Evolutionary conservation across 371 early-diverging fungal species (phyloP), one percentile per base, ranked within the genome.

Genomic region (Mortierella sp.): DNA sequence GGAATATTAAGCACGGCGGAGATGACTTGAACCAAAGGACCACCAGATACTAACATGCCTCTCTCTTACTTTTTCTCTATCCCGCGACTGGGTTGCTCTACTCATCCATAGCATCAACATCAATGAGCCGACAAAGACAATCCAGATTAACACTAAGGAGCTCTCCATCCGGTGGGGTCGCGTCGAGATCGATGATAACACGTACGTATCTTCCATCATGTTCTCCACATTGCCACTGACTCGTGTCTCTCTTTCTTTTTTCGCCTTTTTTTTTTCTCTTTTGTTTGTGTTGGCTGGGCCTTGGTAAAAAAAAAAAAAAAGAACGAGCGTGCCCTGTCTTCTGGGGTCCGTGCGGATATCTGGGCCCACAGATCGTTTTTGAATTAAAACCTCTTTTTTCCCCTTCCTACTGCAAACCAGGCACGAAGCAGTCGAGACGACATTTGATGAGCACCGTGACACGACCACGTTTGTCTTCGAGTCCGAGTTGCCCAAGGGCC

Each of bases 121-220:
- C 45, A 80, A 84, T 30, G 85, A 89, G 59, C 75, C 83, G 7
- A 90, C 92, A 1, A 81, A 60, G 19, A 75, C 72, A 1, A 86
- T 95, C 59, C 77, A 84, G 28, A 76, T 90, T 62, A 93, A 96
- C 74, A 86, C 91, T 50, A 86, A 83, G 55, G 84, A 86, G 26
- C 68, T 91, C 25, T 72, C 63, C 25, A 72, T 90, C 48, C 48
- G 70, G 48, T 55, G 59, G 7, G 90, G 82, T 23, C 56, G 66
- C 16, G 69, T 76, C 56, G 77, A 76, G 59, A 60, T 72, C 23
- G 62, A 68, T 18, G 77, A 50, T 14, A 68, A 60, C n/a, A 64
- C 65, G 77, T 72, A 76, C 57, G 70, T 26, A 50, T 12, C 14
- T 84, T 90, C 44, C 80, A 72, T 28, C 28, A 26, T 50, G n/a